phyloP scores from a whole-genome alignment of 805 yeast genomes.

The Kockiozyma suomiensis region DNA sequence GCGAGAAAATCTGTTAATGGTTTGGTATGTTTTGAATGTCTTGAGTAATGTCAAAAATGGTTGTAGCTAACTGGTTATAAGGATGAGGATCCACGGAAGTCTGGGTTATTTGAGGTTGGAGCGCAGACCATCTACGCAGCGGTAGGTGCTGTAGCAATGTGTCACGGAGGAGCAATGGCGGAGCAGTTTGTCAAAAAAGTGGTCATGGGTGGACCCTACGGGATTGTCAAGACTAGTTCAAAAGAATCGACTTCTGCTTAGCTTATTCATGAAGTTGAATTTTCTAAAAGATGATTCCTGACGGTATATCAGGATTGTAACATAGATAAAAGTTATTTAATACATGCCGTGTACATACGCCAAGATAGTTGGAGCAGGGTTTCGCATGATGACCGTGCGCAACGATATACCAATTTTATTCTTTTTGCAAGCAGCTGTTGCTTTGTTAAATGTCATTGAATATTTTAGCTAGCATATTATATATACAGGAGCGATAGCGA shows the following conservation, averaged over 20 bases:
- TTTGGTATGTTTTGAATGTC: neutral
- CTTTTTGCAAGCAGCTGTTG: too few species aligned
- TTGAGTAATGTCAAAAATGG: neutral
- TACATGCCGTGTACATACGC: slow-evolving; percentile 25
- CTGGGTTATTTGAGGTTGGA: slow-evolving; percentile 23
- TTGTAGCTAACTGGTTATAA: neutral
- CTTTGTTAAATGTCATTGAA: too few species aligned
- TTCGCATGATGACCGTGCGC: neutral
- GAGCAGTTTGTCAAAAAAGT: slow-evolving; percentile 48
- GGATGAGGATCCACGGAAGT: slow-evolving; percentile 14
- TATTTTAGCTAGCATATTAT: too few species aligned
- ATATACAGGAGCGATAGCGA: neutral
- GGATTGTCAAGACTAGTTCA: slow-evolving; percentile 11
- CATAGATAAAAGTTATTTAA: slow-evolving; percentile 10
- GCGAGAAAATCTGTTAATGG: neutral
- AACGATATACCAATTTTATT: too few species aligned
- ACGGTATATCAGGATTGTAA: slow-evolving; percentile 5
- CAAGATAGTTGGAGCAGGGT: neutral
- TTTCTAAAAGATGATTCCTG: neutral
- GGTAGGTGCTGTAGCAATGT: slow-evolving; percentile 67
- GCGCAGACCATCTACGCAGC: slow-evolving; percentile 56
- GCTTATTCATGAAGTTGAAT: neutral
- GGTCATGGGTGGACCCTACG: slow-evolving; percentile 24
- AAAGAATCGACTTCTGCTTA: neutral
- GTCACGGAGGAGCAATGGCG: slow-evolving; percentile 62